Evolutionary conservation across 331 rosid species (phyloP).

Genomic region (Dryas integrifolia): DNA sequence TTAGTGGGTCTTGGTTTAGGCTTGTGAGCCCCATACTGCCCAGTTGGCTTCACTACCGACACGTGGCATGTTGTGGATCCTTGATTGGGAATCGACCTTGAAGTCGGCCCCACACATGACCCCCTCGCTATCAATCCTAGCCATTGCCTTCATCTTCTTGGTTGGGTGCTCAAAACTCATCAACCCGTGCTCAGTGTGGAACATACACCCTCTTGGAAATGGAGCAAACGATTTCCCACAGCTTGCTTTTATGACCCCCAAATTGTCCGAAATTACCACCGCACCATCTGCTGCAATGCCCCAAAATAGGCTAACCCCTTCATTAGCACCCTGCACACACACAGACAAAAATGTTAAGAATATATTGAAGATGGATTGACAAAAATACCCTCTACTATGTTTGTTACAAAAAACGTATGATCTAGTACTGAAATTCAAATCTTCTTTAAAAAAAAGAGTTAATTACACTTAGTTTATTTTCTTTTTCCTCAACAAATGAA

Average conservation of each 20-base stretch:
- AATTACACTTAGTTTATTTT: too few relatives aligned
- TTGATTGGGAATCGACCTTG: slow-evolving; percentile 76
- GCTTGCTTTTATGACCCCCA: slow-evolving; percentile 63
- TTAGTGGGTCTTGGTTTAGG: slow-evolving; percentile 6
- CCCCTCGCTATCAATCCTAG: slow-evolving; percentile 90
- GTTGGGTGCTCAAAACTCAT: slow-evolving; percentile 85
- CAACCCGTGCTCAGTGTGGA: slow-evolving; percentile 75
- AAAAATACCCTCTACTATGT: not conserved
- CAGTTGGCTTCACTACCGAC: slow-evolving; percentile 98
- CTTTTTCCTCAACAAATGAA: too few relatives aligned
- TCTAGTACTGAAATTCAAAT: too few relatives aligned
- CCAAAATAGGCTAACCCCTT: slow-evolving; percentile 62
- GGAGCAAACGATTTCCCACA: slow-evolving; percentile 96
- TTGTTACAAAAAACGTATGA: too few relatives aligned
- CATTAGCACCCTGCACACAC: slow-evolving; percentile 62
- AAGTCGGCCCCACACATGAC: slow-evolving; percentile 91
- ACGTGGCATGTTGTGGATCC: slow-evolving; percentile 67
- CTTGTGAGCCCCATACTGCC: slow-evolving; percentile 57
- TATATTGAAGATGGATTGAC: not conserved
- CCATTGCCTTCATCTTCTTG: slow-evolving; percentile 89
- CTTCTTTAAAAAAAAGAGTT: too few relatives aligned
- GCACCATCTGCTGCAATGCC: slow-evolving; percentile 84
- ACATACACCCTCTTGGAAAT: slow-evolving; percentile 91
- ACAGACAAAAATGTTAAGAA: not conserved
- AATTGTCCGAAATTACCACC: slow-evolving; percentile 62